Evolutionary conservation across 2,329 filamentous ascomycete genomes (phyloP).

Genomic region (Metarhizium robertsii): DNA sequence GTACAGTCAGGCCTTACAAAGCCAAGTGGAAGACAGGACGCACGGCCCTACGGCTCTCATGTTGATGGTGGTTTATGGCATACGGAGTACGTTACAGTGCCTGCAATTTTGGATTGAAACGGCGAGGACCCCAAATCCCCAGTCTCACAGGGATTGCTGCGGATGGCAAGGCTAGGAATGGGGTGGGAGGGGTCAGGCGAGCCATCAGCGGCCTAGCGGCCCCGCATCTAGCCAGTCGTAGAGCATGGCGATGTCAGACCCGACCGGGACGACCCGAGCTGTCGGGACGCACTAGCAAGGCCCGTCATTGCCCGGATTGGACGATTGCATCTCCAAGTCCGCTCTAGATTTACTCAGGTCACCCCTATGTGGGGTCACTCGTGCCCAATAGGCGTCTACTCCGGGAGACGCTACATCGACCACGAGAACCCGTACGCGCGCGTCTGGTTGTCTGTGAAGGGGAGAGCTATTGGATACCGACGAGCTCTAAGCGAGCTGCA

Average conservation of each 20-base stretch:
- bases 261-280: constrained; percentile 23
- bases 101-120: neutral
- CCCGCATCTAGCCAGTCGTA: constrained; percentile 19
- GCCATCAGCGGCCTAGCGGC: constrained; percentile 5
- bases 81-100: neutral
- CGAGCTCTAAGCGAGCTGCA: constrained; percentile 19
- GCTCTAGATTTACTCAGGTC: constrained; percentile 1
- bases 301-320: constrained; percentile 12
- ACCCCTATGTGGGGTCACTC: constrained; percentile 7
- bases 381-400: constrained; percentile 17
- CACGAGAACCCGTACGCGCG: constrained; percentile 17
- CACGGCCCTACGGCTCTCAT: neutral
- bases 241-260: constrained; percentile 5
- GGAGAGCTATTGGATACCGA: constrained; percentile 20
- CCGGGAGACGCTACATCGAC: constrained; percentile 12
- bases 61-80: neutral
- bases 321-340: neutral
- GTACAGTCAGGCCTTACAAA: neutral
- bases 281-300: constrained; percentile 26
- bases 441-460: constrained; percentile 16
- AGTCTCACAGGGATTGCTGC: neutral
- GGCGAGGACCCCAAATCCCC: neutral
- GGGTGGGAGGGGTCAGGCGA: neutral
- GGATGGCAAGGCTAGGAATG: neutral
- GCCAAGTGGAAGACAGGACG: neutral